Base-by-base conservation (phyloP, 129 eudicot genomes). In the Chrysanthemum seticuspe region DNA sequence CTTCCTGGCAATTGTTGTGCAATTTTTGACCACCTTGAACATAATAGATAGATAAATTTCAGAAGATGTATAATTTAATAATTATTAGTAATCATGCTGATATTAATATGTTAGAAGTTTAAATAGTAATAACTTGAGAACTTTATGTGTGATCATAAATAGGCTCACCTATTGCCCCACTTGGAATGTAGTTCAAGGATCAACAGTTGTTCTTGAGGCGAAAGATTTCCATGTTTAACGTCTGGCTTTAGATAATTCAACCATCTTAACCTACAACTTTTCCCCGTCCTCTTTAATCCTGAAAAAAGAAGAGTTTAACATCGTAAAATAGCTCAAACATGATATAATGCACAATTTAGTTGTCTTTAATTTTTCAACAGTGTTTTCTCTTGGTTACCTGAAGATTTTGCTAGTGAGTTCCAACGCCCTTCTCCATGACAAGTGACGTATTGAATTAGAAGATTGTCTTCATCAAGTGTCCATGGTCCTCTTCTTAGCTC, bases 401-500 rank as follows among this genome's bases (percentile, higher is more conserved):
- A 85, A 79, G 76, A 81, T 84, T 90, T 87, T 29, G 98, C 97
- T 34, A 93, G 62, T 12, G 87, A 65, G 80, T 90, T 93, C 98
- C 98, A 93, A 21, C 89, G 85, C 62, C 98, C 97, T 84, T 90
- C 98, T 6, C 97, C 97, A 45, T 90, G 88, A 34, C 78, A 77
- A 51, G 80, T 65, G 78, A 90, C 85, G 83, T 86, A 90, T 51
- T 84, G 87, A 73, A 80, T 81, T 60, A 93, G 89, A 78, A 87
- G 83, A 68, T 83, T 84, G 78, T 93, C 98, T 84, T 93, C 98
- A 56, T 93, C 98, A 72, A 83, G 86, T 31, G 93, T 93, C 98
- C 98, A 93, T 82, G 97, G 98, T 25, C 98, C 98, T 90, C 92
- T 93, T 83, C 98, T 87, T 70, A 93, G 78, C 63, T 77, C 78